A percentile compares a stretch with the other conserved stretches of the same genome.
Conservation (phyloP, 1,284 basidiomycete species). For the Peniophora sp. region DNA sequence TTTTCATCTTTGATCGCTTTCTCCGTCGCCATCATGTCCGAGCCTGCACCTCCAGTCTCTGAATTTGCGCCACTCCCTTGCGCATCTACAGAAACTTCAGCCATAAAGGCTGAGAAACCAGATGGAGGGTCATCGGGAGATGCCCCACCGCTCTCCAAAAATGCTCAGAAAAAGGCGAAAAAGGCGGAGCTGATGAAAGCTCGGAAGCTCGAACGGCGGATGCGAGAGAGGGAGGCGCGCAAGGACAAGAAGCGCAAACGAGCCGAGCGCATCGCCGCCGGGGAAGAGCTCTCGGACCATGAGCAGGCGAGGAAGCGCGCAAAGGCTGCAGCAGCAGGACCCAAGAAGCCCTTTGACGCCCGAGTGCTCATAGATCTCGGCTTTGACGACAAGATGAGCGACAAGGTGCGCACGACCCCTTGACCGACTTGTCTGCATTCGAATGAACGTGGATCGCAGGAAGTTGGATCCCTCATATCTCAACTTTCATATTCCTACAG, state of each 20-base stretch:
- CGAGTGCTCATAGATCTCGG: constrained; percentile 84
- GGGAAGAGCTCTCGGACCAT: constrained; percentile 42
- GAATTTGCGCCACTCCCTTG: too few relatives aligned
- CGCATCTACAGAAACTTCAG: too few relatives aligned
- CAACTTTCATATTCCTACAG: constrained; percentile 90
- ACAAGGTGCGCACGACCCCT: constrained; percentile 58
- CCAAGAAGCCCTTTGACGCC: constrained; percentile 53
- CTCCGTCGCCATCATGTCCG: too few relatives aligned
- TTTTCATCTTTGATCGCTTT: neutral
- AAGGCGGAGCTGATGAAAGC: constrained; percentile 60
- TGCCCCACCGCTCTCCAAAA: constrained; percentile 59
- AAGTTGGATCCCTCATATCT: constrained; percentile 79
- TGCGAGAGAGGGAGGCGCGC: constrained; percentile 63
- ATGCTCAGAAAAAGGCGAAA: constrained; percentile 70
- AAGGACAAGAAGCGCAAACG: constrained; percentile 56
- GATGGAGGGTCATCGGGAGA: neutral
- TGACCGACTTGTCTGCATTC: constrained; percentile 1
- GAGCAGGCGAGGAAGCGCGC: constrained; percentile 38
- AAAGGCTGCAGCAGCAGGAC: constrained; percentile 19
- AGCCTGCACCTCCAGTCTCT: neutral
- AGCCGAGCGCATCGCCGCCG: constrained; percentile 46
- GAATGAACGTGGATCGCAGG: constrained; percentile 37
- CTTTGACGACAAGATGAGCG: constrained; percentile 92
- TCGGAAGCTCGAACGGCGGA: constrained; percentile 68
- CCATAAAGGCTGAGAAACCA: neutral